Evolutionary conservation across 129 eudicot species (phyloP).

Genomic region (Artemisia argyi): DNA sequence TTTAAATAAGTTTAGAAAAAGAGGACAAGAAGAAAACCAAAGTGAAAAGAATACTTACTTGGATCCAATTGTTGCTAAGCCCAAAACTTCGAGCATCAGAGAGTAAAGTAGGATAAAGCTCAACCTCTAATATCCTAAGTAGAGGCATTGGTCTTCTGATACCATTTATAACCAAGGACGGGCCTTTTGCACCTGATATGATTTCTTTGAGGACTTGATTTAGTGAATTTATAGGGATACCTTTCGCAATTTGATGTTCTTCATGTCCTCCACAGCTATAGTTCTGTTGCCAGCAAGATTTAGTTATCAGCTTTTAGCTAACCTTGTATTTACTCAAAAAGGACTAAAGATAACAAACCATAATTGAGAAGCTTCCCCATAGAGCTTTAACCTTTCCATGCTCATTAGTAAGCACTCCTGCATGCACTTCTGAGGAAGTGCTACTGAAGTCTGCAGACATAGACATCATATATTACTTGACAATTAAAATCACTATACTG

Average conservation of each 20-base stretch:
- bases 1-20: too few species aligned
- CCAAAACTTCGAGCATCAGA: slow-evolving; percentile 97
- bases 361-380: slow-evolving; percentile 91
- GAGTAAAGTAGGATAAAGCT: slow-evolving; percentile 80
- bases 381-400: slow-evolving; percentile 87
- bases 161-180: slow-evolving; percentile 81
- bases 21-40: slow-evolving; percentile 7
- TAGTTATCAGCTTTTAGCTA: slow-evolving; percentile 13
- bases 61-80: slow-evolving; percentile 77
- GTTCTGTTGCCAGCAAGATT: slow-evolving; percentile 51
- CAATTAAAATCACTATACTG: too few species aligned
- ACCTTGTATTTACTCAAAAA: slow-evolving; percentile 19
- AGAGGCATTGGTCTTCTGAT: slow-evolving; percentile 79
- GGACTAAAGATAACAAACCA: neutral
- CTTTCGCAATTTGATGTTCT: slow-evolving; percentile 88
- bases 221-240: slow-evolving; percentile 75
- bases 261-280: slow-evolving; percentile 64
- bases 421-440: neutral
- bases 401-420: slow-evolving; percentile 83
- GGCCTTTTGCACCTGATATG: slow-evolving; percentile 66
- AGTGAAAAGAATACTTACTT: slow-evolving; percentile 40
- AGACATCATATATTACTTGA: slow-evolving; percentile 13
- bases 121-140: slow-evolving; percentile 80
- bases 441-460: too few species aligned
- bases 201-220: slow-evolving; percentile 66